Evolutionary conservation across 495 filamentous ascomycete species (phyloP).

Genomic region (Penicillium maclennaniae): DNA sequence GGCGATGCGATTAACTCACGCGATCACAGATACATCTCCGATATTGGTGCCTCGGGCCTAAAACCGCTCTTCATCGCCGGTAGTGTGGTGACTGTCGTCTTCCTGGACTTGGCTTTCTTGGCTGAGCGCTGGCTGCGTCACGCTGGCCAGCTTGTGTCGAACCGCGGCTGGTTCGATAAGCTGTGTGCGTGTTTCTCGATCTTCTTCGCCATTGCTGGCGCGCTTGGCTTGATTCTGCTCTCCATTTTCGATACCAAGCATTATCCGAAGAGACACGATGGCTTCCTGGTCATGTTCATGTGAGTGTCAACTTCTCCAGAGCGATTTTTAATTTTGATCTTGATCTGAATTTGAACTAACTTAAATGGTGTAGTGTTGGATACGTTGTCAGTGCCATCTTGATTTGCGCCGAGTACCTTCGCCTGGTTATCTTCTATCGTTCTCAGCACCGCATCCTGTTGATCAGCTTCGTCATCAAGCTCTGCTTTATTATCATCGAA

Average conservation of each 20-base stretch:
- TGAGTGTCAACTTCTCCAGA: constrained; percentile 31
- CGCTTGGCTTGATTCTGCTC: constrained; percentile 72
- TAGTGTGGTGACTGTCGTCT: constrained; percentile 71
- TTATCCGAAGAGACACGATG: constrained; percentile 63
- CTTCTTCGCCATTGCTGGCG: constrained; percentile 70
- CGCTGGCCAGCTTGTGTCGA: constrained; percentile 64
- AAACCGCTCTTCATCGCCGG: constrained; percentile 89
- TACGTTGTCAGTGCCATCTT: constrained; percentile 77
- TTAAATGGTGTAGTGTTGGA: constrained; percentile 26
- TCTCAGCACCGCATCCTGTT: constrained; percentile 64
- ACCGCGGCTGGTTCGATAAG: constrained; percentile 65
- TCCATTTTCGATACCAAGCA: constrained; percentile 76
- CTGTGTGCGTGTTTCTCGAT: constrained; percentile 64
- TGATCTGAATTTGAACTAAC: background rate
- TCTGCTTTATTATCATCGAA: constrained; percentile 75
- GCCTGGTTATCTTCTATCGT: constrained; percentile 72
- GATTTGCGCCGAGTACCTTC: constrained; percentile 83
- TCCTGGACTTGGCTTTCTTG: constrained; percentile 77
- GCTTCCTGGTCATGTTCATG: constrained; percentile 82
- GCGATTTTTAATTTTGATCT: background rate
- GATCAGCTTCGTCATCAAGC: constrained; percentile 77
- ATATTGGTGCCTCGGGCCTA: constrained; percentile 69
- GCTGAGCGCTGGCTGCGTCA: constrained; percentile 82
- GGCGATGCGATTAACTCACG: background rate
- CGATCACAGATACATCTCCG: constrained; percentile 56